phyloP scores from a whole-genome alignment of 139 green algal genomes.

The Nannochloris sp. region DNA sequence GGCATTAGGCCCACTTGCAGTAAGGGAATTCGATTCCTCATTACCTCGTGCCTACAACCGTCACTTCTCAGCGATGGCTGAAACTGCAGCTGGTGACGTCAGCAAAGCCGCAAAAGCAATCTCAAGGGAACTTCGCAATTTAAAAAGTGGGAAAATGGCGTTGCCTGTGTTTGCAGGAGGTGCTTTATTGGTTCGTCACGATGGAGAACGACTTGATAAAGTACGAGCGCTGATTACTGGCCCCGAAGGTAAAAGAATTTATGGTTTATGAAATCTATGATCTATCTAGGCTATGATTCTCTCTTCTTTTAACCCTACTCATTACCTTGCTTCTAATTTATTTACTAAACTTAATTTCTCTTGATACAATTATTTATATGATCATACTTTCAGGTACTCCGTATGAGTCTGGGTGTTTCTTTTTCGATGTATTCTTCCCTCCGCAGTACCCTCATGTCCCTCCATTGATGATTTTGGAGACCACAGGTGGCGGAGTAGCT shows the following conservation, averaged over 20 bases:
- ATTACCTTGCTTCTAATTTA: too few species aligned
- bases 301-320: too few species aligned
- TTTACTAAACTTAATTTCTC: too few species aligned
- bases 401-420: slow-evolving; percentile 67
- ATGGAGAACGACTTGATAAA: slow-evolving; percentile 58
- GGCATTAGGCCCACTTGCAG: background rate
- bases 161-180: slow-evolving; percentile 50
- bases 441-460: slow-evolving; percentile 61
- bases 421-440: slow-evolving; percentile 80
- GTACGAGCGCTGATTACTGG: slow-evolving; percentile 54
- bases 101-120: slow-evolving; percentile 32
- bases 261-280: too few species aligned
- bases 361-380: too few species aligned
- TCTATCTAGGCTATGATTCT: too few species aligned
- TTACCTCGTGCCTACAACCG: slow-evolving; percentile 48
- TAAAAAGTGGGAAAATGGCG: slow-evolving; percentile 31
- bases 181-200: slow-evolving; percentile 57
- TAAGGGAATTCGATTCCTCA: background rate
- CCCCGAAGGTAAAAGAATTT: too few species aligned
- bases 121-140: slow-evolving; percentile 46
- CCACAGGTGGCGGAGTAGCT: slow-evolving; percentile 61
- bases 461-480: slow-evolving; percentile 59
- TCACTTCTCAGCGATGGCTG: slow-evolving; percentile 36
- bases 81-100: slow-evolving; percentile 19
- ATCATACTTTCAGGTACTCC: too few species aligned